These are phyloP conservation scores for Xylariaceae sp. DNA, from an alignment of 2,329 filamentous ascomycete genomes.

Conservation along the genomic window DNA sequence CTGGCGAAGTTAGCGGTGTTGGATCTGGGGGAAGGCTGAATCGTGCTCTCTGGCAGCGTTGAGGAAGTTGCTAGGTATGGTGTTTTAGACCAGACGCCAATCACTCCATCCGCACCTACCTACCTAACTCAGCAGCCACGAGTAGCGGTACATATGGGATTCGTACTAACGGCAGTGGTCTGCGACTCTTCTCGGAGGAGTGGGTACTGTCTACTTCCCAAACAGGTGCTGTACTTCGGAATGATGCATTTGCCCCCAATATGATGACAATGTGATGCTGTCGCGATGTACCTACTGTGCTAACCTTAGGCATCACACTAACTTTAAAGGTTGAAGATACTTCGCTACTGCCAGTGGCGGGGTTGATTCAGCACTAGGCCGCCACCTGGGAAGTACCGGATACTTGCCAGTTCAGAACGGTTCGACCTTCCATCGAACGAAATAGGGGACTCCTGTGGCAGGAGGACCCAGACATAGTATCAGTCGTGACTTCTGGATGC, in stretches of 20 bases:
- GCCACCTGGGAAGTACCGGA: neutral
- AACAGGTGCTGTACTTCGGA: no score
- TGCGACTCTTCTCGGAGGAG: no score
- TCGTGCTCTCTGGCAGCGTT: slow-evolving; percentile 5
- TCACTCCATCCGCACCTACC: no score
- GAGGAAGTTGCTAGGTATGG: neutral
- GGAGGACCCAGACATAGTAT: no score
- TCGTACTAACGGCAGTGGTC: no score
- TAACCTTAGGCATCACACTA: neutral
- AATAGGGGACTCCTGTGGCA: neutral
- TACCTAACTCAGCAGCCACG: no score
- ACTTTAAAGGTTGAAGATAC: neutral
- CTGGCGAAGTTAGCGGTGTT: slow-evolving; percentile 1
- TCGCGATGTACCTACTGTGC: no score
- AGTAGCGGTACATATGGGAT: no score
- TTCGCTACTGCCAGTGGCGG: neutral
- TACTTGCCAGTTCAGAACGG: neutral
- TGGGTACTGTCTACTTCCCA: no score
- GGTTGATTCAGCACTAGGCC: neutral
- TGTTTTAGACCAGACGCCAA: neutral
- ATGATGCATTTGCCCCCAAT: no score
- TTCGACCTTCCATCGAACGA: neutral
- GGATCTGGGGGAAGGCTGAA: slow-evolving; percentile 16
- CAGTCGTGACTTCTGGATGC: no score
- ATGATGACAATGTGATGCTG: no score